Percentiles rank a stretch among this genome's conserved stretches.
Conservation (phyloP, 306 rosid genomes). For the Pachyrhizus erosus region DNA sequence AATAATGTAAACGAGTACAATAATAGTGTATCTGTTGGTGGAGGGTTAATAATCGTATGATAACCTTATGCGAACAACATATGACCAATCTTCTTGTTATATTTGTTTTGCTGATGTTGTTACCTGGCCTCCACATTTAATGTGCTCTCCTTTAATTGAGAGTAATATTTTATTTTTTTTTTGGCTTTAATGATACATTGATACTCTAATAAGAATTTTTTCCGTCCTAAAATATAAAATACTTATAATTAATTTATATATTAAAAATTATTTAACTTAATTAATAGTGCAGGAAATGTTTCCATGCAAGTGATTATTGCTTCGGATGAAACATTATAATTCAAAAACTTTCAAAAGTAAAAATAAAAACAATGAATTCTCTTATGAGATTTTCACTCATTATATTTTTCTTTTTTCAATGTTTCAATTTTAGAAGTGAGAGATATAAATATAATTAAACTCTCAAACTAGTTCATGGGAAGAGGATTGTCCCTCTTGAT, state of each 20-base stretch:
- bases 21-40: background rate
- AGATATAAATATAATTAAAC: no score
- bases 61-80: background rate
- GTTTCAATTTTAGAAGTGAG: no score
- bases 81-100: background rate
- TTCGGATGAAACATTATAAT: background rate
- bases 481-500: no score
- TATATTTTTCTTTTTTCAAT: no score
- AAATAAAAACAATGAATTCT: no score
- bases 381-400: background rate
- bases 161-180: background rate
- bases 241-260: no score
- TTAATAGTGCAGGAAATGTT: background rate
- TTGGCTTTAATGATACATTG: background rate
- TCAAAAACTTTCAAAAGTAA: background rate
- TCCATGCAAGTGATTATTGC: background rate
- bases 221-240: no score
- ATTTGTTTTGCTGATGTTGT: background rate
- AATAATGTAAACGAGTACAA: background rate
- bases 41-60: background rate
- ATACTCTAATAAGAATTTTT: background rate
- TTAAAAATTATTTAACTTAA: no score
- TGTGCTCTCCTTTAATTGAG: background rate
- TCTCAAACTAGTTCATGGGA: no score
- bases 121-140: background rate